A percentile compares a stretch with the other conserved stretches of the same genome.
Conservation (phyloP, 2,329 filamentous ascomycete species). For the Cladosporium sp. region DNA sequence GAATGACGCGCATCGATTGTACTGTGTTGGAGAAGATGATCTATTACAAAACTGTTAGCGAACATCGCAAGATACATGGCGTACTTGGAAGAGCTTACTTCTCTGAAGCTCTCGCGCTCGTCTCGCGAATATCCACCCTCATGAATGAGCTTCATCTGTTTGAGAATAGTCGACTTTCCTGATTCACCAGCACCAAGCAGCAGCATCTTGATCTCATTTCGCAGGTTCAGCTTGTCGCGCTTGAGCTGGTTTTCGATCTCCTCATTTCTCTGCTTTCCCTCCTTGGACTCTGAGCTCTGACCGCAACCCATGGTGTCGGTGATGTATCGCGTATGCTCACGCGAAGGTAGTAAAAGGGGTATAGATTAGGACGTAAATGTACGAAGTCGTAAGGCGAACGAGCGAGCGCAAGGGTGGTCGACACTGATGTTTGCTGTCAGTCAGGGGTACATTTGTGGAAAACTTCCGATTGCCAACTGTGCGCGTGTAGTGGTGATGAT, state of each 20-base stretch:
- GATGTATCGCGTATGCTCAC: not conserved
- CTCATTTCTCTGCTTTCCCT: constrained; percentile 99
- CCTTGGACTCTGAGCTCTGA: constrained; percentile 99
- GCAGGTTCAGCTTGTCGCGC: constrained; percentile 96
- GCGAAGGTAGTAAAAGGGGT: not conserved
- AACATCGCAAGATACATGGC: not conserved
- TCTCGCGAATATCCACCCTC: constrained; percentile 98
- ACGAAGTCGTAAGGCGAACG: not conserved
- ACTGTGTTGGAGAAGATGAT: constrained; percentile 70
- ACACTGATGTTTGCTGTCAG: not conserved
- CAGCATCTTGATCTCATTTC: constrained; percentile 99
- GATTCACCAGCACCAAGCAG: constrained; percentile 98
- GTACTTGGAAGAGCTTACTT: constrained; percentile 27
- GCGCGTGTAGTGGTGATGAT: not conserved
- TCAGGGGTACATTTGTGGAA: not conserved
- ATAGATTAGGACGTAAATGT: not conserved
- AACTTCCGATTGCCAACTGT: not conserved
- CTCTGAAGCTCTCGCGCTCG: constrained; percentile 65
- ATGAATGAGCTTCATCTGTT: constrained; percentile 99
- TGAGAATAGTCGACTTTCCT: constrained; percentile 88
- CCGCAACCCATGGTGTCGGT: constrained; percentile 88
- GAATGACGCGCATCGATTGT: constrained; percentile 65
- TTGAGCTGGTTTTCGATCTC: constrained; percentile 99
- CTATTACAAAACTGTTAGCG: constrained; percentile 15
- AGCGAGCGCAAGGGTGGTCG: not conserved